Conservation (phyloP, 768 basidiomycete genomes). For the Trametes meyenii region DNA sequence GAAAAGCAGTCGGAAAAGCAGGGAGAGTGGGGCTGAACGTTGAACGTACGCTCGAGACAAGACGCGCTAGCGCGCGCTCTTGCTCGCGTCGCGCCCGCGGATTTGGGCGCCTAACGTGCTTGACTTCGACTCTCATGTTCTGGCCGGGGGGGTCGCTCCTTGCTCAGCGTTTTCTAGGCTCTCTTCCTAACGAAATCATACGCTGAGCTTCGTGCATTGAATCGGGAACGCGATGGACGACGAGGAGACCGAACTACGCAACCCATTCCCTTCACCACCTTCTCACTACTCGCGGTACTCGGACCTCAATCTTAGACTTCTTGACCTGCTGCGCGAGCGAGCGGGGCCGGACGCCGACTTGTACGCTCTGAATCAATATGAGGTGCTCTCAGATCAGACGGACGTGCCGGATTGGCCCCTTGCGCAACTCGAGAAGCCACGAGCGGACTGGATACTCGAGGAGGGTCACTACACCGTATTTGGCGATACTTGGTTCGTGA, state of each 20-base stretch:
- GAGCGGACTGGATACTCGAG: slow-evolving; percentile 89
- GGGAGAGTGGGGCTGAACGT: background rate
- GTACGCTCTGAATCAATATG: slow-evolving; percentile 54
- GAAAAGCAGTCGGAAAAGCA: background rate
- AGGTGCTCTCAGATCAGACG: slow-evolving; percentile 66
- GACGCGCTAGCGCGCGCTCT: background rate
- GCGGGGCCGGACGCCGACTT: slow-evolving; percentile 38
- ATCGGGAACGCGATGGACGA: slow-evolving; percentile 53
- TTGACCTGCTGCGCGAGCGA: slow-evolving; percentile 63
- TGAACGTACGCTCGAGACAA: background rate
- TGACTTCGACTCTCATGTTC: background rate
- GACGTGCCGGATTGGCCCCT: slow-evolving; percentile 82
- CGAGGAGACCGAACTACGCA: slow-evolving; percentile 76
- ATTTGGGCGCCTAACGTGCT: background rate
- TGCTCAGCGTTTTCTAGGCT: background rate
- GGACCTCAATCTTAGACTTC: slow-evolving; percentile 67
- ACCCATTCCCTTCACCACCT: slow-evolving; percentile 89
- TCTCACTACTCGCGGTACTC: slow-evolving; percentile 83
- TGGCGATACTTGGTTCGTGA: slow-evolving; percentile 90
- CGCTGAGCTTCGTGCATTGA: too few relatives aligned
- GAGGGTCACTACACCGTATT: slow-evolving; percentile 82
- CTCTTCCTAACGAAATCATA: background rate
- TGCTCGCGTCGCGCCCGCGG: background rate
- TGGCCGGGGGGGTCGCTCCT: background rate
- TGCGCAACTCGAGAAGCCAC: slow-evolving; percentile 77